These are phyloP conservation scores for Zopfia rhizophila DNA, from an alignment of 2,329 filamentous ascomycete species.

Conservation along the genomic window DNA sequence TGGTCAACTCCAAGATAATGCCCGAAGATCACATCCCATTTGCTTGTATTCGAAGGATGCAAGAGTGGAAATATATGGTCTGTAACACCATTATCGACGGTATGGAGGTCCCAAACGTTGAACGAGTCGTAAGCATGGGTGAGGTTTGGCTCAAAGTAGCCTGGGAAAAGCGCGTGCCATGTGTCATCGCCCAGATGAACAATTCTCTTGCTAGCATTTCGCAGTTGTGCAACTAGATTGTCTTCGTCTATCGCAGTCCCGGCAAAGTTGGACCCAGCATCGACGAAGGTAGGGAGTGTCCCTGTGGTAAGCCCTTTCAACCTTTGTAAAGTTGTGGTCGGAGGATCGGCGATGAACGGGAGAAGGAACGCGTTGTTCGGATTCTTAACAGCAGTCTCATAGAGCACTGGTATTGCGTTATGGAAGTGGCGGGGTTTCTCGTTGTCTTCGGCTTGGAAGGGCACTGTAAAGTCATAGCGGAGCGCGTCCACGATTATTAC, in stretches of 20 bases:
- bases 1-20: slow-evolving; percentile 97
- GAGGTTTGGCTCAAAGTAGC: slow-evolving; percentile 88
- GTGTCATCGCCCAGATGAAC: slow-evolving; percentile 98
- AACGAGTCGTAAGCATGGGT: slow-evolving; percentile 95
- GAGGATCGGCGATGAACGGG: slow-evolving; percentile 96
- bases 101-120: slow-evolving; percentile 98
- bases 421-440: slow-evolving; percentile 75
- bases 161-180: slow-evolving; percentile 92
- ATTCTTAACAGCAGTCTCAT: slow-evolving; percentile 78
- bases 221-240: slow-evolving; percentile 74
- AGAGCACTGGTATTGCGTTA: slow-evolving; percentile 85
- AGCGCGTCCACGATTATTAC: slow-evolving; percentile 92
- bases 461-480: slow-evolving; percentile 95
- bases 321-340: slow-evolving; percentile 90
- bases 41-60: slow-evolving; percentile 68
- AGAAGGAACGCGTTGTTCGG: slow-evolving; percentile 88
- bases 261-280: slow-evolving; percentile 93
- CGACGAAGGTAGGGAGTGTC: slow-evolving; percentile 92
- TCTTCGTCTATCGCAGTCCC: slow-evolving; percentile 97
- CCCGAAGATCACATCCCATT: slow-evolving; percentile 95
- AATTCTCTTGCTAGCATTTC: slow-evolving; percentile 75
- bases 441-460: slow-evolving; percentile 67
- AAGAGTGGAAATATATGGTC: slow-evolving; percentile 90
- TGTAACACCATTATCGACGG: slow-evolving; percentile 93
- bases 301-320: slow-evolving; percentile 95